These are phyloP conservation scores for Moesziomyces antarcticus DNA, from an alignment of 1,284 basidiomycete genomes.

Conservation along the genomic window DNA sequence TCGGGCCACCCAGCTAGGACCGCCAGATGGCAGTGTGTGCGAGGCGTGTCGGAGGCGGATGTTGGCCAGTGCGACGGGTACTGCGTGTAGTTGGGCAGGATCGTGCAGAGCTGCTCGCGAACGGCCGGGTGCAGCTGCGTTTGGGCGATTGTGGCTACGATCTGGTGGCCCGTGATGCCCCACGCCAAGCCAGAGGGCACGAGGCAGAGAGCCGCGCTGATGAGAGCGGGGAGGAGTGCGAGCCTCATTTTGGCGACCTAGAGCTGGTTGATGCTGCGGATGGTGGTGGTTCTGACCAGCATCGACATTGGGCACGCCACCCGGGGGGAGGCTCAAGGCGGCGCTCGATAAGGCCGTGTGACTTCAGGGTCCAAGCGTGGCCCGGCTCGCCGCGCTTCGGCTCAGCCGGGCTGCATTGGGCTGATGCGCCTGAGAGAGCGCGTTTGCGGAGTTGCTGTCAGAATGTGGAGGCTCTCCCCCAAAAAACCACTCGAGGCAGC, in stretches of 20 bases:
- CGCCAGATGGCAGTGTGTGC: slow-evolving; percentile 66
- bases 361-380: no score
- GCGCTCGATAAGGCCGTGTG: no score
- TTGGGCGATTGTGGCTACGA: slow-evolving; percentile 91
- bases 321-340: no score
- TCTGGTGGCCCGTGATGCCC: slow-evolving; percentile 79
- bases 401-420: no score
- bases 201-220: slow-evolving; percentile 10
- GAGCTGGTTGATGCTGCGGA: no score
- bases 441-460: no score
- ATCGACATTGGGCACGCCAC: no score
- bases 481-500: no score
- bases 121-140: slow-evolving; percentile 84
- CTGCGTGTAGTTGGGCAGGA: slow-evolving; percentile 71
- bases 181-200: slow-evolving; percentile 48
- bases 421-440: no score
- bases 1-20: slow-evolving; percentile 85
- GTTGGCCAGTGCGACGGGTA: slow-evolving; percentile 41
- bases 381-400: no score
- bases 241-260: slow-evolving; percentile 6
- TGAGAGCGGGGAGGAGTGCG: not conserved
- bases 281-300: no score
- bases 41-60: not conserved
- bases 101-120: slow-evolving; percentile 75
- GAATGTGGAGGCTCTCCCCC: no score